Base-by-base conservation (phyloP, 1,284 basidiomycete species). In the Ceratobasidium sp. region DNA sequence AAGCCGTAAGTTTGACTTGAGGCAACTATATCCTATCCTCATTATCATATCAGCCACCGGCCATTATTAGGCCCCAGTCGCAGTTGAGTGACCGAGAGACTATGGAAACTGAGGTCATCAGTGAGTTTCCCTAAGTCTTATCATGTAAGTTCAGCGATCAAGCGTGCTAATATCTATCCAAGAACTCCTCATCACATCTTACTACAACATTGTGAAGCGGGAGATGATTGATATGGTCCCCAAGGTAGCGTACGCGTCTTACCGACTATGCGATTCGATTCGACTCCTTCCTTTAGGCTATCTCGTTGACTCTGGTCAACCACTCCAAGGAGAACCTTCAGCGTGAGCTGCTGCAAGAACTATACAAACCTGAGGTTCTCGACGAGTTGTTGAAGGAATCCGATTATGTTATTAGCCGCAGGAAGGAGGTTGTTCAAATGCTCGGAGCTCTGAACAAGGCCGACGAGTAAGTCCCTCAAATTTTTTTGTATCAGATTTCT, bases 221-320 rank as follows among this genome's bases (percentile, higher is more conserved):
- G 96, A 98, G 81, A 96, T 99, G 91, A 98, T 98, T 79, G 97
- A 99, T 82, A 98, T 98, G 96, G 93, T 99, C 9, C 97, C 97
- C 23, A 95, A 96, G 55, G 65, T 70, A 58, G 36, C 16, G 16
- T 55, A n/a, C 9, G 10, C 32, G 2, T 23, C 36, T 46, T 34
- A 2, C 32, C 18, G 36, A 6, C 6, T 6, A 45, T 16, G 16
- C 10, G 10, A 45, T 58, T 28, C 23, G 18, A 6, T 9, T 21
- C 52, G 1, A 16, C 45, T 10, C 18, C 30, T 23, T 32, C 12
- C 34, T n/a, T n/a, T 41, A 70, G 82, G 96, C 97, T 43, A 97
- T 99, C 80, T 92, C 95, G 70, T 85, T 96, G 78, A 98, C 94
- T 28, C 88, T 99, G 34, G 96, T 99, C 64, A 92, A 90, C 79